Evolutionary conservation across 2,329 filamentous ascomycete species (phyloP), one percentile per base, ranked within the genome.

Genomic region (Myriosclerotinia curreyana): DNA sequence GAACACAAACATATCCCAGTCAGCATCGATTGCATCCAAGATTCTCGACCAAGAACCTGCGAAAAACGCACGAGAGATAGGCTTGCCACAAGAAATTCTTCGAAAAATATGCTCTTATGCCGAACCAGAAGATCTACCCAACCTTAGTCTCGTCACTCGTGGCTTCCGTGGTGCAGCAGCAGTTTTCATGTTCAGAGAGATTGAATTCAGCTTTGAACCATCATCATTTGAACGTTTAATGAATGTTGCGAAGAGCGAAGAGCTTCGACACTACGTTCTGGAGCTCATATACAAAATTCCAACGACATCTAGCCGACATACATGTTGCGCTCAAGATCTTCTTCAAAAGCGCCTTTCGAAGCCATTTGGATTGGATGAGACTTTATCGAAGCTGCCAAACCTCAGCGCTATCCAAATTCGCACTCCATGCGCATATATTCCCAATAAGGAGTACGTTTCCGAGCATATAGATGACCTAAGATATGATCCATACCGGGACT

Each of bases 31-130:
- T 22, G 20, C 5, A 46, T 46, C 40, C 25, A 14, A 31, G 12
- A 44, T 14, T 20, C 17, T n/a, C 17, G 17, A 2, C 38, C 17
- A 12, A 15, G 17, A 5, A 46, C 6, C 34, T 25, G 1, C 31
- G 15, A 15, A 36, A 20, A 14, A 2, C 28, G 8, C 1, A 15
- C 1, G 11, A 7, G 11, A 36, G 31, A 11, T 22, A 1, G 9
- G 34, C 15, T 34, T 56, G 6, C 40, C 54, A 34, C 54, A 56
- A 44, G 54, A 56, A 56, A 8, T 34, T 14, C 25, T 56, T n/a
- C 40, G 40, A 5, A 15, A 22, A 3, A 46, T 56, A n/a, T 56
- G 54, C 25, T 46, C 20, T 12, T n/a, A 46, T 20, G 11, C 34
- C 15, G 11, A 17, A 8, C 3, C 1, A 22, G 3, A 34, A 25